Conservation (phyloP, 192 early-diverging fungal genomes). For the Umbelopsis sp. region DNA sequence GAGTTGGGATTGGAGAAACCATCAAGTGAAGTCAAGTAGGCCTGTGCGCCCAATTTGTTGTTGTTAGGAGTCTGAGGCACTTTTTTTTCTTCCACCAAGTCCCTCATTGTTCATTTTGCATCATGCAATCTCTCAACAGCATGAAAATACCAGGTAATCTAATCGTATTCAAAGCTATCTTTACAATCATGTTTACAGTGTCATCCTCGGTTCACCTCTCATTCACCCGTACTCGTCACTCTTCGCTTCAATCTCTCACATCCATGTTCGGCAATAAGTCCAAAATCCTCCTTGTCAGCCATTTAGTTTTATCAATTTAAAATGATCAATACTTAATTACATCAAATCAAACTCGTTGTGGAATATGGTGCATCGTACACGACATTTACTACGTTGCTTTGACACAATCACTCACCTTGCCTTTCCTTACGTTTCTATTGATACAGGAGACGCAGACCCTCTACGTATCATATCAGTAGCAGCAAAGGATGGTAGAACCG, state of each 20-base stretch:
- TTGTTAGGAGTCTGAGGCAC: neutral
- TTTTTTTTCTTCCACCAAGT: neutral
- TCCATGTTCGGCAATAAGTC: too few relatives aligned
- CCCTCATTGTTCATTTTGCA: neutral
- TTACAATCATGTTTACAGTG: too few relatives aligned
- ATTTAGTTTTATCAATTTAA: too few relatives aligned
- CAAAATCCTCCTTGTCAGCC: too few relatives aligned
- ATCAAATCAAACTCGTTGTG: too few relatives aligned
- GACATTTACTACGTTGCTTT: too few relatives aligned
- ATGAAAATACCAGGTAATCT: constrained; percentile 11
- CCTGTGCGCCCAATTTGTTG: neutral
- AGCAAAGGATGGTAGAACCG: constrained; percentile 87
- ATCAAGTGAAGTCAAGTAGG: neutral
- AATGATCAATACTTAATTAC: too few relatives aligned
- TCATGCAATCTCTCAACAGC: constrained; percentile 16
- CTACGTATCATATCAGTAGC: constrained; percentile 66
- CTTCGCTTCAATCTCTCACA: too few relatives aligned
- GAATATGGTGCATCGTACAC: too few relatives aligned
- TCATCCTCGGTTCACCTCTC: too few relatives aligned
- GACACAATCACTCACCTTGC: neutral
- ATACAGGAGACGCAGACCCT: constrained; percentile 3
- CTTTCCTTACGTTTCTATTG: neutral
- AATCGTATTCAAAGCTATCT: too few relatives aligned
- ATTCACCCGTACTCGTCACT: too few relatives aligned
- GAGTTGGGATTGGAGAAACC: neutral